phyloP scores from a whole-genome alignment of 75 land plant species.

The Selaginella moellendorffii region DNA sequence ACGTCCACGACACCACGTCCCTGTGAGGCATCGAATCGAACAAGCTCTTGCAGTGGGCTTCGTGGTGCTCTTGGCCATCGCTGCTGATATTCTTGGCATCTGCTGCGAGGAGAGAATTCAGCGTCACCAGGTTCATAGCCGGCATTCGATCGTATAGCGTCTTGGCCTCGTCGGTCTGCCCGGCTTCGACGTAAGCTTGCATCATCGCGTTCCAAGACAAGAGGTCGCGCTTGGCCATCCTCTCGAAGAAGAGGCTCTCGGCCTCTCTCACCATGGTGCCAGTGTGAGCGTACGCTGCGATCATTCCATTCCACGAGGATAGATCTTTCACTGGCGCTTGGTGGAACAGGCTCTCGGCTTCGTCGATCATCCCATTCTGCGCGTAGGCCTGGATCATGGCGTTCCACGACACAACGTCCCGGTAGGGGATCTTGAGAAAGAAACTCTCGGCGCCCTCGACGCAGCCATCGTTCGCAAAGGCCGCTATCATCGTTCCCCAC shows the following conservation, averaged over 20 bases:
- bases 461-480: background rate
- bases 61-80: too few relatives aligned
- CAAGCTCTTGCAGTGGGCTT: background rate
- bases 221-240: background rate
- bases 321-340: background rate
- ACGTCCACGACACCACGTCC: background rate
- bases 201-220: background rate
- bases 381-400: conserved; percentile 2
- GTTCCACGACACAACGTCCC: conserved; percentile 4
- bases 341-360: conserved; percentile 2
- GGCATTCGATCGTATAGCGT: background rate
- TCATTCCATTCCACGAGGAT: conserved; percentile 2
- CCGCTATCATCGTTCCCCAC: conserved; percentile 1
- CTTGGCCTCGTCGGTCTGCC: background rate
- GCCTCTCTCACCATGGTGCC: background rate
- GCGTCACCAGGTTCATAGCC: background rate
- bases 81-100: background rate
- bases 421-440: background rate
- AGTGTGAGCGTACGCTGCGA: background rate
- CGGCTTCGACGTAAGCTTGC: background rate
- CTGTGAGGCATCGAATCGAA: background rate
- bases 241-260: background rate
- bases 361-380: background rate
- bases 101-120: background rate
- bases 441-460: background rate